Base-by-base conservation (phyloP, 306 rosid species). In the Vigna mungo region DNA sequence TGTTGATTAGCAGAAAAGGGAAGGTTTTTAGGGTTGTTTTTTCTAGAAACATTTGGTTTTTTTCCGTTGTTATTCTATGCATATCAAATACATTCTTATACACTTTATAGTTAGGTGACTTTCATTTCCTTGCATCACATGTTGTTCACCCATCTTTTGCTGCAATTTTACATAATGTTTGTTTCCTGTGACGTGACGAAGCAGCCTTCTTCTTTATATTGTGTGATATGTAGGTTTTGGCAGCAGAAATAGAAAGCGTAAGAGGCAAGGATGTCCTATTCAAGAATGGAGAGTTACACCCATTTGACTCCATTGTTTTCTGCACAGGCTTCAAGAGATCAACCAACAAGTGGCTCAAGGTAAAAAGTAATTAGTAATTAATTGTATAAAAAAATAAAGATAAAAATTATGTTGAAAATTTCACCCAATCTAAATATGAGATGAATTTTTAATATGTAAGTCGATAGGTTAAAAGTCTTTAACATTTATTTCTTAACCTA, bases 291-390 rank as follows among this genome's bases (percentile, higher is more conserved):
- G 78, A 80, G 74, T 70, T 78, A 11, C 79, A 81, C 66, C 60
- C 81, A 44, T 89, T 89, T 74, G 89, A 93, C 73, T 49, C 93
- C 7, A 88, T 90, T 7, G 47, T 93, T 17, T 90, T 93, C 61
- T 90, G 96, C 79, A 90, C 97, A 0, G 94, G 97, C 9, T 93
- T 93, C 83, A 86, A 70, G 37, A 89, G 93, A 79, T 87, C 94
- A 13, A 90, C 93, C 0, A 80, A 81, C 21, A 84, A 82, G 71
- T 93, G 96, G 94, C 96, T 93, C 34, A 89, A 85, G 92, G 98
- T 30, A 30, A 30, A 5, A 30, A 30, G 0, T 4, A 4, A 4
- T 30, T 30, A 30, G 5, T 30, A 27, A 27, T 27, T 27, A 27
- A 0, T 27, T 30, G 32, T 30, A 30, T 3, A 0, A 30, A 30